Conservation (phyloP, 495 filamentous ascomycete genomes). For the Podospora conica region DNA sequence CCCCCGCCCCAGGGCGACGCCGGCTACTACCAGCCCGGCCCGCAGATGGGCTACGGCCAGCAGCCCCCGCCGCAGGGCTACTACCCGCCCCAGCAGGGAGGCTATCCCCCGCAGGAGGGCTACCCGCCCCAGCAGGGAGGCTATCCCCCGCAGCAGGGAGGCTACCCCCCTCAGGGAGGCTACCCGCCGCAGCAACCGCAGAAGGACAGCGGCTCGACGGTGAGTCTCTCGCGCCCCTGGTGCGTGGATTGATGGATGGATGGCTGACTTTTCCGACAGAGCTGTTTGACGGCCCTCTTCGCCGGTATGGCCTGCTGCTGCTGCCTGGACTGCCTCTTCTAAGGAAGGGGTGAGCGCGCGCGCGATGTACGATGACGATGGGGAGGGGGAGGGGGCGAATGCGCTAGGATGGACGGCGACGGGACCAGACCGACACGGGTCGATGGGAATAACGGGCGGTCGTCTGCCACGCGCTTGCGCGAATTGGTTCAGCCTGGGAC, state of each 20-base stretch:
- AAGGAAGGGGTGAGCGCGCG: conserved; percentile 14
- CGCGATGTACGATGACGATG: not conserved
- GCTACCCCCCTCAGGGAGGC: conserved; percentile 18
- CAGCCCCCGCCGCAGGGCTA: conserved; percentile 19
- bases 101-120: conserved; percentile 19
- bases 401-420: not conserved
- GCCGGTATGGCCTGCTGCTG: conserved; percentile 43
- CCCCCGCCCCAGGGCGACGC: conserved; percentile 11
- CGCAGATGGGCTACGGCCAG: conserved; percentile 40
- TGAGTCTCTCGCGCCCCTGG: conserved; percentile 1
- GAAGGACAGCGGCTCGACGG: conserved; percentile 19
- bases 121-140: conserved; percentile 19
- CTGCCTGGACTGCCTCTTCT: conserved; percentile 44
- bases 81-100: conserved; percentile 5
- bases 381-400: not conserved
- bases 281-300: conserved; percentile 32
- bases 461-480: not conserved
- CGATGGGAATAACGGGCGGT: not conserved
- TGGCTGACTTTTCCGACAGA: conserved; percentile 8
- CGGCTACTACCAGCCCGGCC: conserved; percentile 33
- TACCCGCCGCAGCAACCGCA: conserved; percentile 23
- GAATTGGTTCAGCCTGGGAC: not conserved
- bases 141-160: conserved; percentile 20
- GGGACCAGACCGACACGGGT: not conserved
- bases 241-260: not conserved